These are phyloP conservation scores for Elsinoe arachidis DNA, from an alignment of 2,329 filamentous ascomycete genomes.

Conservation along the genomic window DNA sequence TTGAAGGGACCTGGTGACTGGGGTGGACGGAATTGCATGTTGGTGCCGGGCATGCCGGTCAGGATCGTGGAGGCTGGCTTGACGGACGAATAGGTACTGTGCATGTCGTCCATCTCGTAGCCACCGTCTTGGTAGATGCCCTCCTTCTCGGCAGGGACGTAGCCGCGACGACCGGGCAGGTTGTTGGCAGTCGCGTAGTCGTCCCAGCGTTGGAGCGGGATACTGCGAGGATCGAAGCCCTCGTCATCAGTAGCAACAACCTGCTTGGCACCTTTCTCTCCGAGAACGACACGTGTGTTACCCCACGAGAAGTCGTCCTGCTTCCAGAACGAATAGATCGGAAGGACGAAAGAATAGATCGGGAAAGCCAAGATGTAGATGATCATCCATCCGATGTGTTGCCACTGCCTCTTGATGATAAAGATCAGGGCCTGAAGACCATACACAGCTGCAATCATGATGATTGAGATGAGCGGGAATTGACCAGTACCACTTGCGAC, in stretches of 20 bases:
- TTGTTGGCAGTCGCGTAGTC: constrained; percentile 84
- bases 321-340: constrained; percentile 98
- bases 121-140: constrained; percentile 33
- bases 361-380: constrained; percentile 96
- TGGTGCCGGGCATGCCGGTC: constrained; percentile 57
- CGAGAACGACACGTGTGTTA: constrained; percentile 94
- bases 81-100: constrained; percentile 88
- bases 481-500: constrained; percentile 61
- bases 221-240: constrained; percentile 80
- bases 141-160: constrained; percentile 52
- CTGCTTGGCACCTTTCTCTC: constrained; percentile 84
- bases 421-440: constrained; percentile 95
- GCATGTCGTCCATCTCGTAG: constrained; percentile 99
- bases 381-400: constrained; percentile 98
- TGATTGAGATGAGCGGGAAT: constrained; percentile 78
- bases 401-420: constrained; percentile 94
- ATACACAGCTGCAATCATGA: constrained; percentile 85
- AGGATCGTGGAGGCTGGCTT: constrained; percentile 79
- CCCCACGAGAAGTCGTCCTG: constrained; percentile 99
- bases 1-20: constrained; percentile 68
- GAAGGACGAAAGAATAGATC: constrained; percentile 83
- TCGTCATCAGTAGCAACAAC: constrained; percentile 78
- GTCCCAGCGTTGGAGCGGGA: constrained; percentile 94
- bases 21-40: constrained; percentile 43
- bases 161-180: constrained; percentile 80